Evolutionary conservation across 164 flowering plant genomes (phyloP).

Genomic region (Chimonanthus praecox): DNA sequence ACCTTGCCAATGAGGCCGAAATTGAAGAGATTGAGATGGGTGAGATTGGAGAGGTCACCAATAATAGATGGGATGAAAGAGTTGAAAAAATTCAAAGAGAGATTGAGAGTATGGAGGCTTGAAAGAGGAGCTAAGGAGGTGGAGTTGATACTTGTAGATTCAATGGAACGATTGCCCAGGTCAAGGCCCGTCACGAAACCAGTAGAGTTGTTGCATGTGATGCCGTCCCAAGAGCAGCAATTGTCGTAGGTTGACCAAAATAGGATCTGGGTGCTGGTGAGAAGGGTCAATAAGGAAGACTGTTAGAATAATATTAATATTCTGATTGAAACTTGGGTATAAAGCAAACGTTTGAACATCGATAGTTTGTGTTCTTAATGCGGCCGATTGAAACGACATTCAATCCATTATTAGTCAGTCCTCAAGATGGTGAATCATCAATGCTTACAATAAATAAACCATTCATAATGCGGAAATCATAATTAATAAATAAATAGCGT

Average conservation of each 20-base stretch:
- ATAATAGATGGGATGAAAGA: not conserved
- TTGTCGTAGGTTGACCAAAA: not conserved
- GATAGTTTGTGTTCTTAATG: no score
- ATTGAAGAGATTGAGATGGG: not conserved
- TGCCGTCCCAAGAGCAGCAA: not conserved
- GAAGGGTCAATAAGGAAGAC: not conserved
- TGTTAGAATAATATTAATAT: no score
- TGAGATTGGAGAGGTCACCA: not conserved
- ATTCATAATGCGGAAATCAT: no score
- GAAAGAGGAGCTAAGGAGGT: not conserved
- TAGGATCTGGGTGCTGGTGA: not conserved
- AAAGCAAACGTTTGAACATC: no score
- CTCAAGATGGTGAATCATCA: no score
- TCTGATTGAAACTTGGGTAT: no score
- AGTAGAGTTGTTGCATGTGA: not conserved
- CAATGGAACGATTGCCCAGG: not conserved
- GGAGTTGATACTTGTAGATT: not conserved
- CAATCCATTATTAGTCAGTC: no score
- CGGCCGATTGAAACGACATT: no score
- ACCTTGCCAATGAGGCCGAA: slow-evolving; percentile 21
- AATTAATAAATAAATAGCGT: no score
- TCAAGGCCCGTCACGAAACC: not conserved
- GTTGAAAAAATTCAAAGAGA: not conserved
- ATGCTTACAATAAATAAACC: no score
- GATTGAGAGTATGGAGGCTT: not conserved